These are phyloP conservation scores for Hymenoscyphus albidus DNA, from an alignment of 2,329 filamentous ascomycete genomes.

Conservation along the genomic window DNA sequence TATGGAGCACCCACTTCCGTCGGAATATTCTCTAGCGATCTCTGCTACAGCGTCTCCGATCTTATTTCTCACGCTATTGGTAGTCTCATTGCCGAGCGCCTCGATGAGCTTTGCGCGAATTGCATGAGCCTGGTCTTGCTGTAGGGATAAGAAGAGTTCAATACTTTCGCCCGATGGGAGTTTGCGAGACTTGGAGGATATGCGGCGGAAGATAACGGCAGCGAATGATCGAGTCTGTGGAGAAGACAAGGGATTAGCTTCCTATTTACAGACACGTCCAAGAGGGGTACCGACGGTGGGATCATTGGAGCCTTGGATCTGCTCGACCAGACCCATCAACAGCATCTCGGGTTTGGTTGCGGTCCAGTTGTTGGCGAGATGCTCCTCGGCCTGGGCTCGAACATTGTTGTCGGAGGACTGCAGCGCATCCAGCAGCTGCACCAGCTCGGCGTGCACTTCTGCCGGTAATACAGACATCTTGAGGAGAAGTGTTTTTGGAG, in stretches of 20 bases:
- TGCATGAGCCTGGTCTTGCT: slow-evolving; percentile 66
- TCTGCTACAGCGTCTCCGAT: slow-evolving; percentile 97
- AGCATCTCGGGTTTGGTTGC: slow-evolving; percentile 75
- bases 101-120: slow-evolving; percentile 84
- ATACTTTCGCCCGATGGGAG: slow-evolving; percentile 64
- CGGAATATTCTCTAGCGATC: slow-evolving; percentile 89
- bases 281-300: slow-evolving; percentile 29
- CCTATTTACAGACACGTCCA: neutral
- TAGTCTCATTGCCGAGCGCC: slow-evolving; percentile 67
- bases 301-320: slow-evolving; percentile 70
- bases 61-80: slow-evolving; percentile 80
- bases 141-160: slow-evolving; percentile 82
- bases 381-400: slow-evolving; percentile 82
- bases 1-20: slow-evolving; percentile 64
- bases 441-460: slow-evolving; percentile 79
- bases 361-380: slow-evolving; percentile 89
- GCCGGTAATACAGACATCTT: slow-evolving; percentile 80
- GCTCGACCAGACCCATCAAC: slow-evolving; percentile 90
- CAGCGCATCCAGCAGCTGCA: slow-evolving; percentile 81
- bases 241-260: slow-evolving; percentile 1
- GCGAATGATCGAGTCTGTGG: slow-evolving; percentile 80
- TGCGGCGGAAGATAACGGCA: slow-evolving; percentile 89
- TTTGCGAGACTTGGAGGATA: slow-evolving; percentile 86
- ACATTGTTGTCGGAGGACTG: slow-evolving; percentile 85
- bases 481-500: neutral